These are phyloP conservation scores for Berkeleyomyces basicola DNA, from an alignment of 2,329 filamentous ascomycete species.

Conservation along the genomic window DNA sequence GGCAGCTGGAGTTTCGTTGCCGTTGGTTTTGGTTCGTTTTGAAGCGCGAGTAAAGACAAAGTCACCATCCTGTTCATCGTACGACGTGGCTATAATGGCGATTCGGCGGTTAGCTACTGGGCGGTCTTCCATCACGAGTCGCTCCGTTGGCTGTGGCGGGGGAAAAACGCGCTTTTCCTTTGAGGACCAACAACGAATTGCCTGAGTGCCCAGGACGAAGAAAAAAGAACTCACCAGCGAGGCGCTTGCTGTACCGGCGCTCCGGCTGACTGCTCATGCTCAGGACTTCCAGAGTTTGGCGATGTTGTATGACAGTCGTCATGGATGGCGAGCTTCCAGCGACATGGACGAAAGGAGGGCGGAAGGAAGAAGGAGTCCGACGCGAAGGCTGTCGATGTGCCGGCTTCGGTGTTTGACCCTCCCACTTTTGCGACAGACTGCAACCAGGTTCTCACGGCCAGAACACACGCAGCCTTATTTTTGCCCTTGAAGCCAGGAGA, in stretches of 20 bases:
- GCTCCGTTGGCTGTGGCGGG: background rate
- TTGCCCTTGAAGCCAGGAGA: background rate
- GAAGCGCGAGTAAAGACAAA: slow-evolving; percentile 57
- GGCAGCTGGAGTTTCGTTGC: slow-evolving; percentile 22
- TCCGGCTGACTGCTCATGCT: slow-evolving; percentile 50
- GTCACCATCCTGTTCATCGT: slow-evolving; percentile 59
- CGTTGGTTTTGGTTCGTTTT: slow-evolving; percentile 43
- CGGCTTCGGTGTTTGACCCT: slow-evolving; percentile 4
- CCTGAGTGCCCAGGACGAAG: background rate
- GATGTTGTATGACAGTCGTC: slow-evolving; percentile 51
- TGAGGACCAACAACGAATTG: background rate
- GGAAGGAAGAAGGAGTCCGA: background rate
- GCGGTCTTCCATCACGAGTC: background rate
- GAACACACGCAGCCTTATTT: background rate
- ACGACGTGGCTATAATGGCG: slow-evolving; percentile 20
- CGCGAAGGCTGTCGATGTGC: slow-evolving; percentile 4
- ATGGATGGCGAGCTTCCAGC: slow-evolving; percentile 36
- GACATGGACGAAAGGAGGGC: slow-evolving; percentile 10
- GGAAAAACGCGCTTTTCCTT: background rate
- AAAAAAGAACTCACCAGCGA: slow-evolving; percentile 35
- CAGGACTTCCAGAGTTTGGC: slow-evolving; percentile 48
- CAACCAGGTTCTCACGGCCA: slow-evolving; percentile 2
- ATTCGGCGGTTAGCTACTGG: slow-evolving; percentile 7
- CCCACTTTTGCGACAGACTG: background rate
- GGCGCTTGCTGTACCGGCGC: slow-evolving; percentile 46